Evolutionary conservation across 192 early-diverging fungal species (phyloP).

Genomic region (Mortierella claussenii): DNA sequence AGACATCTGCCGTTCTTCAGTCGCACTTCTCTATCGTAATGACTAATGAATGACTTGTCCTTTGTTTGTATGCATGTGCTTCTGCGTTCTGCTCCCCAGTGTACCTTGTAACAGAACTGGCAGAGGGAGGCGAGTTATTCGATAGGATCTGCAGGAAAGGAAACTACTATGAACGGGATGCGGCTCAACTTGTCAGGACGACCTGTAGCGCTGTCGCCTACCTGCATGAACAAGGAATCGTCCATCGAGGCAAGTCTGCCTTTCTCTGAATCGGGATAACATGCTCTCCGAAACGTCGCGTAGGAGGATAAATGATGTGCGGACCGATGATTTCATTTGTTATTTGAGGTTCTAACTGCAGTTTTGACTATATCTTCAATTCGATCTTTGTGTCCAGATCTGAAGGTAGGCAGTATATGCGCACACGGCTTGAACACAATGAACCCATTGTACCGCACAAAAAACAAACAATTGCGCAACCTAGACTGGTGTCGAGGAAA

Average conservation of each 20-base stretch:
- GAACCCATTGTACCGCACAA: no score
- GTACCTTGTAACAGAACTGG: conserved; percentile 83
- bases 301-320: no score
- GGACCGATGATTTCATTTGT: no score
- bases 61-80: background rate
- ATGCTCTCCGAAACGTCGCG: no score
- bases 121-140: conserved; percentile 93
- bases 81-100: no score
- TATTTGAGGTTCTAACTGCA: background rate
- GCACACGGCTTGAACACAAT: background rate
- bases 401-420: conserved; percentile 11
- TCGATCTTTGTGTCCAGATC: background rate
- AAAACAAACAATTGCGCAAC: no score
- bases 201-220: conserved; percentile 82
- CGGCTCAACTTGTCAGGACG: conserved; percentile 78
- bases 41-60: background rate
- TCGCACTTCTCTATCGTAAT: no score
- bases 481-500: no score
- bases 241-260: conserved; percentile 74
- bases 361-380: background rate
- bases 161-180: conserved; percentile 82
- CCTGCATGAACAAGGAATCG: conserved; percentile 84
- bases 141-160: conserved; percentile 80
- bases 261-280: no score
- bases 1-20: no score